phyloP scores from a whole-genome alignment of 2,329 filamentous ascomycete species.

The Diaporthe humulicola region DNA sequence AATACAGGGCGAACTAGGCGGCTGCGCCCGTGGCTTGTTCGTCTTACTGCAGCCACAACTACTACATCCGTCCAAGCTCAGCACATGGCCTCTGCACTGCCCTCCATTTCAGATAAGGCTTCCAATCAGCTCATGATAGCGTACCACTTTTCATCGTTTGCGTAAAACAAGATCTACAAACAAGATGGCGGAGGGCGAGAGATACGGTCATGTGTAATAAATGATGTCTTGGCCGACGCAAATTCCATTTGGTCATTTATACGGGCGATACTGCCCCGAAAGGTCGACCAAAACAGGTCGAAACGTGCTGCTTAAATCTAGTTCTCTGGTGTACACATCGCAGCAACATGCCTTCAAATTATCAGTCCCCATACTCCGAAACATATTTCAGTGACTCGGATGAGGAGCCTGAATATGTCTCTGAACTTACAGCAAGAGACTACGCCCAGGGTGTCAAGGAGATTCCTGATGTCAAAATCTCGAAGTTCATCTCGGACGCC shows the following conservation, averaged over 20 bases:
- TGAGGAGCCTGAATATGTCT: neutral
- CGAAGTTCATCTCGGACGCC: neutral
- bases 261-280: neutral
- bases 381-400: constrained; percentile 6
- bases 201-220: constrained; percentile 1
- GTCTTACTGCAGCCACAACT: neutral
- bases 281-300: no score
- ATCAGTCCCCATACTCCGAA: neutral
- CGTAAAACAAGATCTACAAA: neutral
- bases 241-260: neutral
- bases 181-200: neutral
- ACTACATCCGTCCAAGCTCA: neutral
- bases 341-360: neutral
- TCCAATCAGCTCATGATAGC: neutral
- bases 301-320: accelerated
- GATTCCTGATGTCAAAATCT: neutral
- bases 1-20: neutral
- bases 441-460: neutral
- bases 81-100: neutral
- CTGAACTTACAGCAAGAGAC: constrained; percentile 2
- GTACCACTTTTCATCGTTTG: neutral
- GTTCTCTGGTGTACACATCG: accelerated
- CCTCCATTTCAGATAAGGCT: neutral
- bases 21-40: constrained; percentile 11
- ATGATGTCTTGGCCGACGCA: neutral